Evolutionary conservation across 176 grass and related monocot genomes (phyloP).

Genomic region (Saccharum spontaneum): DNA sequence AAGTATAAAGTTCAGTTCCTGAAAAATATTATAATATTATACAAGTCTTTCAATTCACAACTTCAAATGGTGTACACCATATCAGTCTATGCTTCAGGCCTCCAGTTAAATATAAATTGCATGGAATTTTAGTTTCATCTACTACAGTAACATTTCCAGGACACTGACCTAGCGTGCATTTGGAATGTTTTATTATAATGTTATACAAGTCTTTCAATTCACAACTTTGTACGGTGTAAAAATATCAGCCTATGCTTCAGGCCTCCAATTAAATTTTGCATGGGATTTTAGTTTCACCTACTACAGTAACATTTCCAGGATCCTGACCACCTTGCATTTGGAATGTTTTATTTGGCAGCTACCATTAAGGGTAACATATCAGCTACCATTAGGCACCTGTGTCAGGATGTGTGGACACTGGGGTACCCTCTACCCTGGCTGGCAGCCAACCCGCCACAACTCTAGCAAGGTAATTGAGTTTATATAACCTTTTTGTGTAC

Average conservation of each 20-base stretch:
- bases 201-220: neutral
- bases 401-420: neutral
- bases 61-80: neutral
- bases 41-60: neutral
- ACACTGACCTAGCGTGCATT: neutral
- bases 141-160: neutral
- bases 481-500: neutral
- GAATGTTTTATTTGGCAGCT: neutral
- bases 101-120: neutral
- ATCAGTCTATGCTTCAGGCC: neutral
- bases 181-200: neutral
- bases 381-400: neutral
- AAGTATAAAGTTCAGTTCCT: neutral
- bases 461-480: neutral
- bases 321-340: neutral
- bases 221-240: neutral
- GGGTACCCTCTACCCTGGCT: neutral
- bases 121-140: neutral
- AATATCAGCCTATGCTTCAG: neutral
- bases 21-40: neutral
- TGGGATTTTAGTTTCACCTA: neutral
- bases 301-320: neutral
- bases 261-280: neutral
- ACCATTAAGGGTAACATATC: too few species aligned
- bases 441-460: neutral